A percentile compares a stretch with the other conserved stretches of the same genome.
phyloP scores from a whole-genome alignment of 352 stramenopile species.

The Globisporangium takayamanum region DNA sequence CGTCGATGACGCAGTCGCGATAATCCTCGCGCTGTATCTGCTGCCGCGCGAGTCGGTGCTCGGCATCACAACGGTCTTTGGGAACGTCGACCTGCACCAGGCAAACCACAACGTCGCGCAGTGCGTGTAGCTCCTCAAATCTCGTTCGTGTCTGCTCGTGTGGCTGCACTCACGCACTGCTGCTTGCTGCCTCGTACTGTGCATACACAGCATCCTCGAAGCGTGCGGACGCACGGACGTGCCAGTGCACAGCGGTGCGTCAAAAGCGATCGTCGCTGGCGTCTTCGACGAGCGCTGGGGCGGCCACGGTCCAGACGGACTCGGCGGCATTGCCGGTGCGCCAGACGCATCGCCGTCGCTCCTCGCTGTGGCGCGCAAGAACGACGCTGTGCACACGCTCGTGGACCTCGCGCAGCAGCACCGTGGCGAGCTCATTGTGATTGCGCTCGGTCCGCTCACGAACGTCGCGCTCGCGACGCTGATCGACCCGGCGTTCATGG shows the following conservation, averaged over 20 bases:
- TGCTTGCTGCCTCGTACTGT: not conserved
- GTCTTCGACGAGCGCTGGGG: constrained; percentile 60
- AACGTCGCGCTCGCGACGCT: constrained; percentile 75
- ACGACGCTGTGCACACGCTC: constrained; percentile 63
- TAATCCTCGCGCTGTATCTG: constrained; percentile 66
- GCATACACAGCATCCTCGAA: constrained; percentile 45
- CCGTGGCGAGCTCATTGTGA: constrained; percentile 64
- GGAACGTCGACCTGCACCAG: constrained; percentile 77
- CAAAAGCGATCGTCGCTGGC: constrained; percentile 56
- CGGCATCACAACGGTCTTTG: constrained; percentile 75
- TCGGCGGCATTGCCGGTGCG: constrained; percentile 43
- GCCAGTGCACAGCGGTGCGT: constrained; percentile 54
- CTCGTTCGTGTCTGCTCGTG: not conserved
- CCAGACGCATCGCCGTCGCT: constrained; percentile 9
- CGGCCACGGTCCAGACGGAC: constrained; percentile 65
- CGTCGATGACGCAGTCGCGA: constrained; percentile 70
- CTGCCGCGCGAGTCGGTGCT: constrained; percentile 50
- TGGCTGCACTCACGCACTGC: not conserved
- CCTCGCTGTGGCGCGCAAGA: constrained; percentile 29
- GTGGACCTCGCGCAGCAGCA: constrained; percentile 50
- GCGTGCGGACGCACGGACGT: constrained; percentile 40
- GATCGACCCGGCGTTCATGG: constrained; percentile 59
- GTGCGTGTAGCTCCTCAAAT: constrained; percentile 23
- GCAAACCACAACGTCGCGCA: constrained; percentile 77
- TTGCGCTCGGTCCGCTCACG: constrained; percentile 67